phyloP scores from a whole-genome alignment of 257 asterid species.

The Nicotiana noctiflora region DNA sequence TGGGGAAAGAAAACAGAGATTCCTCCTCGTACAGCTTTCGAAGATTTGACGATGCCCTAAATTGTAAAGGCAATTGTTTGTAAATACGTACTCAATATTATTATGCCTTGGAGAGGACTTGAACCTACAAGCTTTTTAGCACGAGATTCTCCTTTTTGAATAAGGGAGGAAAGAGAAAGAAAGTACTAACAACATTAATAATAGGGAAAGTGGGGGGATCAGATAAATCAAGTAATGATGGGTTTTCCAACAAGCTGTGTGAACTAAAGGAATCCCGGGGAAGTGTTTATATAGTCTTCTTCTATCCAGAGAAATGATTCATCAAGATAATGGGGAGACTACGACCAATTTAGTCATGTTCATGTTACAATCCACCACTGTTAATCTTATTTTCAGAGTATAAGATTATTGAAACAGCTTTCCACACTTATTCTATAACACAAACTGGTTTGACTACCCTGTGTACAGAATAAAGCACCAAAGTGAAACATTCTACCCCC shows the following conservation, averaged over 20 bases:
- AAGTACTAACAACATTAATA: background rate
- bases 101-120: background rate
- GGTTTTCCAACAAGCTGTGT: background rate
- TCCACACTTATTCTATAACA: background rate
- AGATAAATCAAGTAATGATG: background rate
- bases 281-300: background rate
- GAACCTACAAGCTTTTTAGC: background rate
- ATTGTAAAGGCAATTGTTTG: background rate
- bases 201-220: background rate
- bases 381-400: background rate
- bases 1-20: constrained; percentile 82
- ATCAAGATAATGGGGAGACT: background rate
- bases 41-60: constrained; percentile 75
- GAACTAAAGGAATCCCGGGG: background rate
- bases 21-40: constrained; percentile 87
- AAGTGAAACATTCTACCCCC: background rate
- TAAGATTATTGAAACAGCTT: background rate
- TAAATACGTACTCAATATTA: background rate
- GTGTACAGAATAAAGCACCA: background rate
- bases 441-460: background rate
- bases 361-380: background rate
- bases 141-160: background rate
- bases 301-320: background rate
- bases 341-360: constrained; percentile 2
- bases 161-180: background rate